Base-by-base conservation (phyloP, 768 basidiomycete genomes). In the Hypholoma sublateritium region DNA sequence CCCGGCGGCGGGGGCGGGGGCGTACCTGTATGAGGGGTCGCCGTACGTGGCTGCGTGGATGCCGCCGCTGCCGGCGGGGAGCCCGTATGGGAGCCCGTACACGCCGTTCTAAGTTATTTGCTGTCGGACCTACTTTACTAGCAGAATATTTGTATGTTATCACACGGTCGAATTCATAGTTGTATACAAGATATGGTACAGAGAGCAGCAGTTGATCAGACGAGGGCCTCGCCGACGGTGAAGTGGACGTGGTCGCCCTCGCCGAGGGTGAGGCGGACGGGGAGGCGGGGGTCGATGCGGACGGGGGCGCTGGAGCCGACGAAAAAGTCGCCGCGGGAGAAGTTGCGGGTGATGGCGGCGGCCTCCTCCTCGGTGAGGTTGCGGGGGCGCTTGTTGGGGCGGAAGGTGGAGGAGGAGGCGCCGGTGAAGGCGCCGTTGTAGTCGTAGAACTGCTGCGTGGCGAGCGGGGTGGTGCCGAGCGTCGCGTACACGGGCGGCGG, bases 221-320 rank as follows among this genome's bases (percentile, higher is more conserved):
- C 73, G 55, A 80, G 62, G 32, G 76, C 61, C 63, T 80, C 78
- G 28, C 80, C 80, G 44, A 81, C 73, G 8, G 77, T 79, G 62
- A 81, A 81, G 60, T 92, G 90, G 25, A 92, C 90, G 62, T 88
- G 86, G 67, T 92, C 90, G 32, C 89, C 89, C 64, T 92, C 90
- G 24, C 89, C 89, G 41, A 92, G 78, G 19, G 88, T 90, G 32
- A 92, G 82, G 58, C 88, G 77, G 59, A 92, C 90, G 13, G 90
- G 88, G 42, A 92, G 72, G 52, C 89, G 83, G 19, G 89, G 88
- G 67, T 92, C 90, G 71, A 92, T 91, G 63, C 88, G 84, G 44
- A 92, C 88, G 8, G 90, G 90, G 1, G 89, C 90, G 62, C 87
- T 90, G 36, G 78, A 84, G 53, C 89, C 90, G 50, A 92, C 87